Evolutionary conservation across 768 basidiomycete species (phyloP).

Genomic region (Serendipita sp.): DNA sequence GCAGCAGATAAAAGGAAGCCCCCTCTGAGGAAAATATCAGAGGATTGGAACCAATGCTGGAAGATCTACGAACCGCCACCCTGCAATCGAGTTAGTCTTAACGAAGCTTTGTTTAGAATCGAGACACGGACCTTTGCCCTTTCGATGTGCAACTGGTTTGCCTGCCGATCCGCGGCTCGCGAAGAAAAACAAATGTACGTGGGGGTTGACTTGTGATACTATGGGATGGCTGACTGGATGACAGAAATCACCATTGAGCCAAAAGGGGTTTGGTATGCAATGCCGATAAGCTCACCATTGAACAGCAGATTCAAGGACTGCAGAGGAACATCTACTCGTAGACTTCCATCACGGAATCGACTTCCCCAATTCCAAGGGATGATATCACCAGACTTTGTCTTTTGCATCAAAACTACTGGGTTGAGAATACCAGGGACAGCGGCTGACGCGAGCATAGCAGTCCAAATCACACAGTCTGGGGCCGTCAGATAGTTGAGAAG

Average conservation of each 20-base stretch:
- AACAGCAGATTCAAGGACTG: slow-evolving; percentile 80
- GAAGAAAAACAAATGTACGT: slow-evolving; percentile 88
- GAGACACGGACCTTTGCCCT: slow-evolving; percentile 54
- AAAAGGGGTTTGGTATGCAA: neutral
- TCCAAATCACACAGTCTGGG: slow-evolving; percentile 73
- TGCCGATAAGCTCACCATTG: slow-evolving; percentile 37
- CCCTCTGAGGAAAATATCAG: slow-evolving; percentile 69
- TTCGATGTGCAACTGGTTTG: slow-evolving; percentile 84
- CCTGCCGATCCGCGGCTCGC: slow-evolving; percentile 79
- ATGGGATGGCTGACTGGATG: slow-evolving; percentile 70
- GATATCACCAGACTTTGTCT: slow-evolving; percentile 58
- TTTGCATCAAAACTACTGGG: slow-evolving; percentile 90
- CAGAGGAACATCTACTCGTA: slow-evolving; percentile 87
- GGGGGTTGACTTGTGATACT: slow-evolving; percentile 82
- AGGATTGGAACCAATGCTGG: neutral
- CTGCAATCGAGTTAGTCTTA: neutral
- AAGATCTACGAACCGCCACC: neutral
- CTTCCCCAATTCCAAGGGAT: slow-evolving; percentile 93
- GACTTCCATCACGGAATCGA: slow-evolving; percentile 81
- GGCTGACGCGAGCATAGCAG: slow-evolving; percentile 68
- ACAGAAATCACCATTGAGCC: slow-evolving; percentile 4
- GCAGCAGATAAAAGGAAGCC: slow-evolving; percentile 84
- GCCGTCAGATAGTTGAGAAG: slow-evolving; percentile 89
- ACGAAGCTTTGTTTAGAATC: neutral
- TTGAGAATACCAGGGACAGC: slow-evolving; percentile 93